Base-by-base conservation (phyloP, 257 asterid species). In the Apocynum venetum region DNA sequence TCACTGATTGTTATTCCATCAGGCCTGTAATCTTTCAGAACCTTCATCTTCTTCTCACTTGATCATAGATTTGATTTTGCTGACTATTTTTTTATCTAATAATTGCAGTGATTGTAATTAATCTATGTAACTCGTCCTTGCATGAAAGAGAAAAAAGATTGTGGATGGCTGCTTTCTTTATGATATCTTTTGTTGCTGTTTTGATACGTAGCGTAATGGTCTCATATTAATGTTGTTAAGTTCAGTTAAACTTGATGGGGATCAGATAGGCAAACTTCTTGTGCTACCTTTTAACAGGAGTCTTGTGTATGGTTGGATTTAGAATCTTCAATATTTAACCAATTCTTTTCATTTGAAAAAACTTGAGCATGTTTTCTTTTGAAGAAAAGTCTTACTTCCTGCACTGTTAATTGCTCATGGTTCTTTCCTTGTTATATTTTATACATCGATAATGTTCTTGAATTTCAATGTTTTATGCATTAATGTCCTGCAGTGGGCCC, bases 401-500 rank as follows among this genome's bases (percentile, higher is more conserved):
- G 15, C 31, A 55, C 3, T 40, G 67, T 73, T 38, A 9, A 19
- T 73, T 38, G 12, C 52, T 73, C 14, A 36, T 72, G 48, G 31
- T 72, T 72, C 64, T 51, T 49, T 51, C 35, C 41, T 49, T 12
- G 6, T 73, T 20, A 73, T 53, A 52, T 73, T 17, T 67, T 57
- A 11, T 8, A 40, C 25, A 25, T 63, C 53, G 7, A 14, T 31
- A 5, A 49, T 41, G 40, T 52, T 52, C 20, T 71, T 17, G 46
- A 53, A 15, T 25, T 61, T 14, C 57, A 56, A 31, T 25, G 47
- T 76, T 69, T 73, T 63, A 51, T 56, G 61, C 74, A 51, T 81
- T 40, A 61, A 68, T 87, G 35, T 76, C n/a, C n/a, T 80, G 81
- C 93, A 93, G 99, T 95, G 99, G 99, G 88, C 94, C 76, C 91